Base-by-base conservation (phyloP, 2,329 filamentous ascomycete genomes). In the Diaporthe humulicola region DNA sequence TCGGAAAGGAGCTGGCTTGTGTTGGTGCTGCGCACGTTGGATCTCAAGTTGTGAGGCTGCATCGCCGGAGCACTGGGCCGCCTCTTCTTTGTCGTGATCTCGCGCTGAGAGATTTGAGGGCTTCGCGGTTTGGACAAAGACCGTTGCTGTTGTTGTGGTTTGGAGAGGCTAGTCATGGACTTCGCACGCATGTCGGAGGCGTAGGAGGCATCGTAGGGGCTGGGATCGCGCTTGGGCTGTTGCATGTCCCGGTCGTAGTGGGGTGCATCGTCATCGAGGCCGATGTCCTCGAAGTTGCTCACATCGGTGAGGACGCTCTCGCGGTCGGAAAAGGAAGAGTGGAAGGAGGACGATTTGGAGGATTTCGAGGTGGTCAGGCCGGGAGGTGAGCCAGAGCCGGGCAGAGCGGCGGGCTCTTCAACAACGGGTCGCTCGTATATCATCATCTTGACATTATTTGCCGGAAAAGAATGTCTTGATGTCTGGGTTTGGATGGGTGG, bases 211-310 rank as follows among this genome's bases (percentile, higher is more conserved):
- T 87, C 89, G 77, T 90, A 90, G 48, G 89, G 89, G 76, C 87
- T 86, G 17, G 82, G 83, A 73, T 78, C 79, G 74, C 79, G 77
- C 78, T 85, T 87, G 74, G 82, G 75, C 73, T 83, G 82, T 22
- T 82, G 74, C 61, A 83, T 79, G 60, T 83, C 80, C 30, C 82
- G 80, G 30, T 81, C 78, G 66, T 83, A 81, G 42, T 80, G 74
- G 22, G 83, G 79, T 70, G 81, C 77, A 50, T 88, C 87, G 76
- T 95, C 92, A 79, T 95, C 93, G 40, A 98, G 90, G 17, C 94
- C 95, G 82, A 98, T 98, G 78, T 98, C 96, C 83, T 98, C 96
- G 80, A 98, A 98, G 82, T 98, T 92, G 77, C 91, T 92, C 74
- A 93, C 90, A 81, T 98, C 94, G 70, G 91, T 89, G 60, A 94